These are phyloP conservation scores for Glycine latifolia DNA, from an alignment of 306 rosid genomes.

Conservation along the genomic window DNA sequence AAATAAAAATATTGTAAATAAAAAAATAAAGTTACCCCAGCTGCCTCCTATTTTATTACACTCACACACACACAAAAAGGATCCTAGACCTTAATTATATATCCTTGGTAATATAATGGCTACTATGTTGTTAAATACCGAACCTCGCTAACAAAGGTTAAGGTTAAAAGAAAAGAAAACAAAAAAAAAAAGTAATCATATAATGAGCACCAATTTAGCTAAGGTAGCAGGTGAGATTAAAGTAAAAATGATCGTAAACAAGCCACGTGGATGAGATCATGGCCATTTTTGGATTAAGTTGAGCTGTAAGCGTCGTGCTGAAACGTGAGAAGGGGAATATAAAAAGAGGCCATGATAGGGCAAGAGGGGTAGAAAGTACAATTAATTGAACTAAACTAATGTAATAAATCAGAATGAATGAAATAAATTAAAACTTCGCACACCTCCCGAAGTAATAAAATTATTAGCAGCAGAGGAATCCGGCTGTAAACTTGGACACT, in stretches of 20 bases:
- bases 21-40: too few relatives aligned
- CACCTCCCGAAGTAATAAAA: conserved; percentile 59
- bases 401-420: conserved; percentile 45
- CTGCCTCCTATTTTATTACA: too few relatives aligned
- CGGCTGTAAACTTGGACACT: conserved; percentile 64
- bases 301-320: conserved; percentile 95
- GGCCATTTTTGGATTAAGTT: conserved; percentile 51
- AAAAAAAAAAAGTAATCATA: too few relatives aligned
- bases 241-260: conserved; percentile 48
- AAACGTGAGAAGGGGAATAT: conserved; percentile 83
- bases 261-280: conserved; percentile 70
- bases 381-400: conserved; percentile 52
- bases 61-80: too few relatives aligned
- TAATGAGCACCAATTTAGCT: too few relatives aligned
- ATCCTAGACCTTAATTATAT: too few relatives aligned
- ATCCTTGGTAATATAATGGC: too few relatives aligned
- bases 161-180: too few relatives aligned
- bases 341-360: conserved; percentile 42
- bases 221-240: conserved; percentile 20
- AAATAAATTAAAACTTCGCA: conserved; percentile 48
- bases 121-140: too few relatives aligned
- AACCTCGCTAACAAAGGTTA: too few relatives aligned
- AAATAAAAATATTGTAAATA: too few relatives aligned
- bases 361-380: conserved; percentile 59
- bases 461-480: conserved; percentile 79